Base-by-base conservation (phyloP, 768 basidiomycete species). In the Melanogaster broomeanus region DNA sequence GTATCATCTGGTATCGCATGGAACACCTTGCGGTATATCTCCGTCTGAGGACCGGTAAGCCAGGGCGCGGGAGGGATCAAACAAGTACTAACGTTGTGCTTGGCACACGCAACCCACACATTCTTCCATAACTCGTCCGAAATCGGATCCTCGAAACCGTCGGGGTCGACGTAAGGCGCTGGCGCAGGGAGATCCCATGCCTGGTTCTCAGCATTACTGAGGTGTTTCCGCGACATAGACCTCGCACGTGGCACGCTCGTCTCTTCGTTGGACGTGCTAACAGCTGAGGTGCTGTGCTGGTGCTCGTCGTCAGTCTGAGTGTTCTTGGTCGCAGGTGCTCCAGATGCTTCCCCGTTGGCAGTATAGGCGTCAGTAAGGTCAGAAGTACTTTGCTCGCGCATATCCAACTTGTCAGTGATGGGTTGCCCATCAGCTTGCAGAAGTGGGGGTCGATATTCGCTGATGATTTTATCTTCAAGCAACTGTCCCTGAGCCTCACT, bases 11-110 rank as follows among this genome's bases (percentile, higher is more conserved):
- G 96, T 48, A 95, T 75, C 31, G 89, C 87, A 61, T 93, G 87
- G 75, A 99, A 99, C 4, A 98, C 93, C 65, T 90, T 95, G 49
- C 94, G 87, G 72, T 83, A 98, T 57, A 98, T 93, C 66, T 96
- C 91, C 55, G 96, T 99, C 93, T 95, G 50, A 45, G 13, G 48
- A 45, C 28, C 6, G 13, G n/a, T 53, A 6, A 58, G 55, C 11
- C 41, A n/a, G 25, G 22, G 21, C 12, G 45, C 5, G 4, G n/a
- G 15, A 28, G 25, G 18, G 39, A 42, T 12, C 13, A 24, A 38
- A 22, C 16, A 28, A 55, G 30, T 28, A 74, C 89, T 55, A 47
- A 95, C 93, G 67, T 98, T 99, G 60, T 94, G 87, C 19, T 82
- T 82, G 1, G 96, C 94, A 43, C 83, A 85, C 13, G 90, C 84